Percentiles rank a stretch among this genome's conserved stretches.
Evolutionary conservation across 2,329 filamentous ascomycete species (phyloP).

Genomic region (Ilyonectria sp.): DNA sequence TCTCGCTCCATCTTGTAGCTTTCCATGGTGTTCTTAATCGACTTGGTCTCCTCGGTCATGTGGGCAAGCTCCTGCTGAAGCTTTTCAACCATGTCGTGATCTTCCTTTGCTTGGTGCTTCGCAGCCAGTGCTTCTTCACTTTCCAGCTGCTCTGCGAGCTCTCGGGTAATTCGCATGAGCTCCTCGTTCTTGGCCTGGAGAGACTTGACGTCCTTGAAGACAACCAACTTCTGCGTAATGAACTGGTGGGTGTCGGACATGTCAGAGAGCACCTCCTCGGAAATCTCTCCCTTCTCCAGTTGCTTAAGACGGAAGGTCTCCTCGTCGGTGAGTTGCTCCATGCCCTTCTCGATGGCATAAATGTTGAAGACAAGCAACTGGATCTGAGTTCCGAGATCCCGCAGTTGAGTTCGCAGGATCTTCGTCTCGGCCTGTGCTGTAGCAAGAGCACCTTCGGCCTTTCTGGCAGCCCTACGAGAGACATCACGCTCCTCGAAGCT

Average conservation of each 20-base stretch:
- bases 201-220: slow-evolving; percentile 88
- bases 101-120: slow-evolving; percentile 74
- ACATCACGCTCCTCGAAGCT: slow-evolving; percentile 85
- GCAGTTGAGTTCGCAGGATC: slow-evolving; percentile 87
- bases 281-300: slow-evolving; percentile 81
- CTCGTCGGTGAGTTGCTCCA: slow-evolving; percentile 78
- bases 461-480: slow-evolving; percentile 84
- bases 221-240: slow-evolving; percentile 90
- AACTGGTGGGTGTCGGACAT: slow-evolving; percentile 89
- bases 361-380: slow-evolving; percentile 92
- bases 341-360: slow-evolving; percentile 84
- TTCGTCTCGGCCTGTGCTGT: slow-evolving; percentile 78
- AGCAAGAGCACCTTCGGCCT: slow-evolving; percentile 80
- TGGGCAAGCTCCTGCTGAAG: slow-evolving; percentile 81
- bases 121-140: slow-evolving; percentile 85
- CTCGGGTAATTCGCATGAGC: slow-evolving; percentile 84
- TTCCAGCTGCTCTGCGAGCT: slow-evolving; percentile 91
- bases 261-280: slow-evolving; percentile 79
- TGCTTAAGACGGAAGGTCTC: slow-evolving; percentile 84
- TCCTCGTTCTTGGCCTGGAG: slow-evolving; percentile 91
- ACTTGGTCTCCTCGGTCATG: slow-evolving; percentile 86
- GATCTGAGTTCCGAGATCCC: slow-evolving; percentile 90
- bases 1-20: slow-evolving; percentile 96
- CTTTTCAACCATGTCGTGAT: slow-evolving; percentile 80
- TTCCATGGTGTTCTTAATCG: slow-evolving; percentile 86